Evolutionary conservation across 2,329 filamentous ascomycete genomes (phyloP).

Genomic region (Emmonsia crescens): DNA sequence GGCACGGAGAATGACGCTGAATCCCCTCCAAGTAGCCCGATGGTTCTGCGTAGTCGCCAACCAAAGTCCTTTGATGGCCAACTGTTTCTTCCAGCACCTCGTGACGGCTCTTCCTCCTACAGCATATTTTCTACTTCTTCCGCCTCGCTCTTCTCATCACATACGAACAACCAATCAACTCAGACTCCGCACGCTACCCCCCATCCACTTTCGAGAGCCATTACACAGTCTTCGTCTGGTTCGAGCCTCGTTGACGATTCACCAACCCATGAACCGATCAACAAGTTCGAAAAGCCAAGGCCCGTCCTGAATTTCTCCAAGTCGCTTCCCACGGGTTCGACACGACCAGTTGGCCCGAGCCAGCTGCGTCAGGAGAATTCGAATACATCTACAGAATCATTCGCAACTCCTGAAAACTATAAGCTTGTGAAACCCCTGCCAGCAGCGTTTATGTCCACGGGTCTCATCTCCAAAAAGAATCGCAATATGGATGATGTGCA

Average conservation of each 20-base stretch:
- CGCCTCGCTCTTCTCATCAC: slow-evolving; percentile 30
- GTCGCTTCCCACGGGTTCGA: slow-evolving; percentile 58
- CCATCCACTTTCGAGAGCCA: slow-evolving; percentile 75
- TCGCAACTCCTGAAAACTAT: slow-evolving; percentile 66
- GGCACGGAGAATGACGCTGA: slow-evolving; percentile 34
- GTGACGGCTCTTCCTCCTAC: slow-evolving; percentile 54
- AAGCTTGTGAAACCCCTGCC: slow-evolving; percentile 66
- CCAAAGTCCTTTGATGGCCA: slow-evolving; percentile 73
- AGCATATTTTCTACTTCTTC: slow-evolving; percentile 41
- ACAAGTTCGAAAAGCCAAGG: slow-evolving; percentile 41
- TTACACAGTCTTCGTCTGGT: slow-evolving; percentile 77
- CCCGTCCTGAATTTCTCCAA: slow-evolving; percentile 55
- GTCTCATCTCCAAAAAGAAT: slow-evolving; percentile 89
- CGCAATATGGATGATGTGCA: slow-evolving; percentile 61
- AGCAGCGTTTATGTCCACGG: slow-evolving; percentile 86
- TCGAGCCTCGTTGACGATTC: slow-evolving; percentile 68
- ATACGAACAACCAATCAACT: slow-evolving; percentile 19
- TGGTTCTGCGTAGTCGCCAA: slow-evolving; percentile 50
- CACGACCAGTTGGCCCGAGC: slow-evolving; percentile 31
- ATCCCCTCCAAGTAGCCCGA: slow-evolving; percentile 42
- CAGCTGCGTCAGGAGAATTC: slow-evolving; percentile 40
- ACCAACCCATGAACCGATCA: slow-evolving; percentile 51
- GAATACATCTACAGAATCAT: slow-evolving; percentile 41
- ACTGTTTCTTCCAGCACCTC: slow-evolving; percentile 49
- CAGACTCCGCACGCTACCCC: slow-evolving; percentile 46